Base-by-base conservation (phyloP, 75 land plant genomes). In the Selaginella moellendorffii region DNA sequence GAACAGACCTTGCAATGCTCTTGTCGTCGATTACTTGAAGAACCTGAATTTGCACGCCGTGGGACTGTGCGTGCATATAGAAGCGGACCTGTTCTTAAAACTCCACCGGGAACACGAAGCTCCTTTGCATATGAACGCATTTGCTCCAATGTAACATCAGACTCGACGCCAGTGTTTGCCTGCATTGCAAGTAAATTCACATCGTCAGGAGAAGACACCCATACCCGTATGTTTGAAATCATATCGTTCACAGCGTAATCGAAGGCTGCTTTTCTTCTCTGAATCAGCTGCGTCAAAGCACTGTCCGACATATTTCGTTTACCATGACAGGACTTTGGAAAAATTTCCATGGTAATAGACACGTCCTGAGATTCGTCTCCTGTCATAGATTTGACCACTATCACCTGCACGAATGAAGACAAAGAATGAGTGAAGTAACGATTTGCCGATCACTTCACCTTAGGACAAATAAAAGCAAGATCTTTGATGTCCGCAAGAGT, bases 391-490 rank as follows among this genome's bases (percentile, higher is more conserved):
- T 36, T 36, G 5, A 5, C 46, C 46, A 36, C 18, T 67, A 18
- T 67, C 18, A 24, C n/a, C 28, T 31, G 42, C 8, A 53, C 60
- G 9, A 1, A 21, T 17, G 2, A 1, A 52, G 2, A 5, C 29
- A 22, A 20, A 22, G 1, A 54, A 14, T 5, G 26, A 67, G n/a
- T 18, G 1, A 9, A 62, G 21, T 26, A 0, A 61, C 52, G 5
- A 5, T 36, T 14, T 14, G 14, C 46, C 14, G 14, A 36, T 5
- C 5, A 36, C 5, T 65, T 59, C 65, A 85, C 96, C 87, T 85
- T 79, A 21, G 96, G 95, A 71, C 76, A 88, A 63, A 92, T 68
- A 67, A 65, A 52, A 18, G 83, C 78, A 51, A 92, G 78, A 30
- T 66, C 58, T 65, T 88, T 78, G 30, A 92, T 61, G 30, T 81